Evolutionary conservation across 257 asterid genomes (phyloP).

Genomic region (Solanum ahanhuiri): DNA sequence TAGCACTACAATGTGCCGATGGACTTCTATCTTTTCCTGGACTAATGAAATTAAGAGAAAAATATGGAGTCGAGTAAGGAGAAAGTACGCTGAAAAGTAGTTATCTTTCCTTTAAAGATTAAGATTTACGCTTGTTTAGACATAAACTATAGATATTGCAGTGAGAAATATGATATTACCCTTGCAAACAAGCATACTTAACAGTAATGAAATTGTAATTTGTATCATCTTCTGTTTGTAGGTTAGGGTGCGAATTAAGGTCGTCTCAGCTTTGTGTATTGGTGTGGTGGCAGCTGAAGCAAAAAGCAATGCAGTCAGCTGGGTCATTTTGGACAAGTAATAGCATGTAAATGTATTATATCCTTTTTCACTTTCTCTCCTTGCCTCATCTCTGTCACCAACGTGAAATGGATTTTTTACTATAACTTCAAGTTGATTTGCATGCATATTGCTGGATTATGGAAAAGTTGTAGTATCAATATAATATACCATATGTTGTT

Average conservation of each 20-base stretch:
- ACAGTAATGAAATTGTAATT: neutral
- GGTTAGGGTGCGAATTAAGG: slow-evolving; percentile 79
- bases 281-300: slow-evolving; percentile 84
- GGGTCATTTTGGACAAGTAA: slow-evolving; percentile 96
- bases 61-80: neutral
- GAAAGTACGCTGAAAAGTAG: neutral
- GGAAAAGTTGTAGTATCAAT: neutral
- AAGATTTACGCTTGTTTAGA: neutral
- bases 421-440: neutral
- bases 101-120: neutral
- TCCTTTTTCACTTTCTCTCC: slow-evolving; percentile 13
- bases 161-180: neutral
- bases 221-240: slow-evolving; percentile 17
- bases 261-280: slow-evolving; percentile 42
- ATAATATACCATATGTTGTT: neutral
- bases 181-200: neutral
- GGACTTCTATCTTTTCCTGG: neutral
- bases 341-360: slow-evolving; percentile 34
- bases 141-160: neutral
- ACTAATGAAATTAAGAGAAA: neutral
- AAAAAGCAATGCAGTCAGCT: slow-evolving; percentile 43
- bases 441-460: neutral
- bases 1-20: neutral
- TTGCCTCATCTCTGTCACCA: neutral
- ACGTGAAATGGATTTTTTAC: neutral